Evolutionary conservation across 1,284 basidiomycete species (phyloP).

Genomic region (Caloboletus firmus): DNA sequence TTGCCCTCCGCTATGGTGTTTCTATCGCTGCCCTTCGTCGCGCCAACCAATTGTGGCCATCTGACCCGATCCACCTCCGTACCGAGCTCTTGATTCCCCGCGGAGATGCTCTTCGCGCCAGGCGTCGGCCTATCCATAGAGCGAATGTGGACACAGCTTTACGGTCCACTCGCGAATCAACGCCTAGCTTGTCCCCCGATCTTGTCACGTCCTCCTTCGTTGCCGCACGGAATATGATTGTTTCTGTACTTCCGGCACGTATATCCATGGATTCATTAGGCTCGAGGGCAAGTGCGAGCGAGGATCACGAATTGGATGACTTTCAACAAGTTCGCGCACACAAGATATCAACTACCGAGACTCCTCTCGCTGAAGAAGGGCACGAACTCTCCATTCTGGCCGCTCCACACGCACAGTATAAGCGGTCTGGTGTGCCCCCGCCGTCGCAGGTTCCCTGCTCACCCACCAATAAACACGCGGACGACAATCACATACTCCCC

Average conservation of each 20-base stretch:
- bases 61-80: conserved; percentile 85
- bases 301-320: conserved; percentile 34
- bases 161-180: neutral
- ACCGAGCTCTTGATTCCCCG: conserved; percentile 77
- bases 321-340: conserved; percentile 4
- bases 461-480: neutral
- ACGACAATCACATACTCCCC: neutral
- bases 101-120: conserved; percentile 6
- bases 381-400: conserved; percentile 20
- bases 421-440: neutral
- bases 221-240: conserved; percentile 26
- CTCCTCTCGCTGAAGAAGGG: conserved; percentile 3
- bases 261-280: conserved; percentile 35
- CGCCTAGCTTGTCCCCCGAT: conserved; percentile 7
- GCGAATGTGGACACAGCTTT: neutral
- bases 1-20: conserved; percentile 86
- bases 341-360: neutral
- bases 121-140: neutral
- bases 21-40: conserved; percentile 78
- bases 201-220: conserved; percentile 21
- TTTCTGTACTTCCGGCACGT: conserved; percentile 31
- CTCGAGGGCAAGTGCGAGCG: conserved; percentile 29
- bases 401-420: neutral
- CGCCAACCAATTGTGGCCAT: conserved; percentile 88
- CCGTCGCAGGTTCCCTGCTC: conserved; percentile 3